Evolutionary conservation across 2,329 filamentous ascomycete species (phyloP).

Genomic region (Podosphaera aphanis): DNA sequence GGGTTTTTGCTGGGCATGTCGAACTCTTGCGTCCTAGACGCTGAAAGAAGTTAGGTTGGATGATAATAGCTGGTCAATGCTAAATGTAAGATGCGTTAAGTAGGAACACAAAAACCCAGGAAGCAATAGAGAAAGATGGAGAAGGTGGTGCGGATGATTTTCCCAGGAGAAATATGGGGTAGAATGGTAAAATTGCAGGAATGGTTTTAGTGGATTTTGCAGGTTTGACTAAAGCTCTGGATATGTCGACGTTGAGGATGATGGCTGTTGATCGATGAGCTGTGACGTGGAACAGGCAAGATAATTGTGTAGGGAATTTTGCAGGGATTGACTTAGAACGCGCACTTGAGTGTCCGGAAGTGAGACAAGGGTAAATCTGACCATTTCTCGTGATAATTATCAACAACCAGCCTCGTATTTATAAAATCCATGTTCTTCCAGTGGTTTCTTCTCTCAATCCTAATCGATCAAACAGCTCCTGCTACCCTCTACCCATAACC

Average conservation of each 20-base stretch:
- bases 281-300: background rate
- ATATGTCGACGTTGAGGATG: background rate
- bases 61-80: background rate
- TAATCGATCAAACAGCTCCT: too few relatives aligned
- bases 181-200: background rate
- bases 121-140: background rate
- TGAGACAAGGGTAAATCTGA: too few relatives aligned
- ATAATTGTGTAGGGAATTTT: background rate
- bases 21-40: slow-evolving; percentile 2
- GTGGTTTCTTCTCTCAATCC: too few relatives aligned
- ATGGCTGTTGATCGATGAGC: background rate
- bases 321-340: background rate
- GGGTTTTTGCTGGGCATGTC: slow-evolving; percentile 51
- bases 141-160: background rate
- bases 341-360: background rate
- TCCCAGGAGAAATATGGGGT: background rate
- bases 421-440: too few relatives aligned
- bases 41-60: background rate
- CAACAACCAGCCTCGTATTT: too few relatives aligned
- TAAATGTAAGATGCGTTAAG: background rate
- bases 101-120: background rate
- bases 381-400: too few relatives aligned
- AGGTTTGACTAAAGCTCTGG: background rate
- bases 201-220: background rate
- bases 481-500: too few relatives aligned